Base-by-base conservation (phyloP, 805 yeast species). In the Pichia manshurica region DNA sequence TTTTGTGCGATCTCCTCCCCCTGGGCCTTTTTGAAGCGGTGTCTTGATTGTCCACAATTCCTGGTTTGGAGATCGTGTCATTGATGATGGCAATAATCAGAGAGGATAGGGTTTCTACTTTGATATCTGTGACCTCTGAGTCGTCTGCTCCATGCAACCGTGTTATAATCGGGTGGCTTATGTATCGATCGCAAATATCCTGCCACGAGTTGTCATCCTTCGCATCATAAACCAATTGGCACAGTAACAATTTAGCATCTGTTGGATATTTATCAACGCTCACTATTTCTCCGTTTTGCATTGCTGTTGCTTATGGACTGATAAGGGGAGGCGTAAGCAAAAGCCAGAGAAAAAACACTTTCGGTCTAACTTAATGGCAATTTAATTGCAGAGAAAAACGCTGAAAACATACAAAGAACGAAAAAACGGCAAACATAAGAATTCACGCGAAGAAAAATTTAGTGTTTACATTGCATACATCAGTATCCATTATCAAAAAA, bases 211-310 rank as follows among this genome's bases (percentile, higher is more conserved):
- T 23, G 51, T 52, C 49, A 47, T 45, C 28, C 51, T 54, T 23
- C 36, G 55, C 32, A 39, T 51, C 42, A 31, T 50, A 57, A 5
- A 64, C 48, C 21, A 55, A 45, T 49, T 66, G 69, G n/a, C 61
- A 55, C 3, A 65, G 52, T 10, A 66, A 58, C 28, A 66, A 56
- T 28, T 60, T 53, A 13, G 61, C 51, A 49, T 63, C 64, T 3
- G 63, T 60, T 1, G 66, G 56, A 52, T 62, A 63, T 9, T 40
- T 23, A 8, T 23, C 35, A 20, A 29, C 15, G 17, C 15, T 3
- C 13, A 34, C 7, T 12, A 9, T 34, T 34, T 34, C 2, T n/a
- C 10, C 29, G 29, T 7, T 10, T 25, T 7, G 29, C 29, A 25
- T 25, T 25, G 29, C 29, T 7, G 29, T 10, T 25, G n/a, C n/a